These are phyloP conservation scores for Sporothrix phasma DNA, from an alignment of 2,329 filamentous ascomycete genomes.

Conservation along the genomic window DNA sequence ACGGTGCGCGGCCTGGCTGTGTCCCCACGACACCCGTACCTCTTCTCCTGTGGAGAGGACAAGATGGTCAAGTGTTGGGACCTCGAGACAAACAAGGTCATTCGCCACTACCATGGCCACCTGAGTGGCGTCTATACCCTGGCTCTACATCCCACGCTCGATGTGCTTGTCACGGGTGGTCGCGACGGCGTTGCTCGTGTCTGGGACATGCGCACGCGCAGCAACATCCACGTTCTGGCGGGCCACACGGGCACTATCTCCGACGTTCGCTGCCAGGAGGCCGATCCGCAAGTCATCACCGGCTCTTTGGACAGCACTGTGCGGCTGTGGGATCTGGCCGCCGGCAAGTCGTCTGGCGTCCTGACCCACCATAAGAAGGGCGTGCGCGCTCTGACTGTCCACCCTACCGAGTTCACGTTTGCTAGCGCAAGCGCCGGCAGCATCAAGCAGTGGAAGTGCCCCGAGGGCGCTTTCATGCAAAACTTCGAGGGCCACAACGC, in stretches of 20 bases:
- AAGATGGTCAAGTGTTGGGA: slow-evolving; percentile 99
- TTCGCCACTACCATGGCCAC: slow-evolving; percentile 94
- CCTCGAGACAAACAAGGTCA: slow-evolving; percentile 98
- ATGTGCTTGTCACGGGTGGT: slow-evolving; percentile 89
- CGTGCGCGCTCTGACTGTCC: slow-evolving; percentile 71
- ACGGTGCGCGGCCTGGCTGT: slow-evolving; percentile 88
- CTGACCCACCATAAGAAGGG: slow-evolving; percentile 98
- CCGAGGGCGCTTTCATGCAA: slow-evolving; percentile 96
- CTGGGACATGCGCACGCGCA: slow-evolving; percentile 96
- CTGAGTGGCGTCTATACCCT: slow-evolving; percentile 92
- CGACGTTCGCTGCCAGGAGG: slow-evolving; percentile 85
- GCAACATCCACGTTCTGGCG: slow-evolving; percentile 85
- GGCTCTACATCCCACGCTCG: slow-evolving; percentile 84
- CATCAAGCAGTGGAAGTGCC: slow-evolving; percentile 99
- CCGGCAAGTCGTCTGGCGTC: slow-evolving; percentile 91
- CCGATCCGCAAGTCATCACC: slow-evolving; percentile 90
- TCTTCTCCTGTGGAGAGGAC: slow-evolving; percentile 96
- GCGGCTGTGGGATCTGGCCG: slow-evolving; percentile 88
- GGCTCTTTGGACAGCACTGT: slow-evolving; percentile 89
- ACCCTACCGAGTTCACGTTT: slow-evolving; percentile 93
- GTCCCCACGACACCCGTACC: slow-evolving; percentile 85
- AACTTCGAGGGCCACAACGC: slow-evolving; percentile 96
- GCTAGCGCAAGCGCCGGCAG: slow-evolving; percentile 82
- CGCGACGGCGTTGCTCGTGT: slow-evolving; percentile 89
- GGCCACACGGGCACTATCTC: slow-evolving; percentile 89